Evolutionary conservation across 2,329 filamentous ascomycete species (phyloP), one percentile per base, ranked within the genome.

Genomic region (Sporothrix globosa): DNA sequence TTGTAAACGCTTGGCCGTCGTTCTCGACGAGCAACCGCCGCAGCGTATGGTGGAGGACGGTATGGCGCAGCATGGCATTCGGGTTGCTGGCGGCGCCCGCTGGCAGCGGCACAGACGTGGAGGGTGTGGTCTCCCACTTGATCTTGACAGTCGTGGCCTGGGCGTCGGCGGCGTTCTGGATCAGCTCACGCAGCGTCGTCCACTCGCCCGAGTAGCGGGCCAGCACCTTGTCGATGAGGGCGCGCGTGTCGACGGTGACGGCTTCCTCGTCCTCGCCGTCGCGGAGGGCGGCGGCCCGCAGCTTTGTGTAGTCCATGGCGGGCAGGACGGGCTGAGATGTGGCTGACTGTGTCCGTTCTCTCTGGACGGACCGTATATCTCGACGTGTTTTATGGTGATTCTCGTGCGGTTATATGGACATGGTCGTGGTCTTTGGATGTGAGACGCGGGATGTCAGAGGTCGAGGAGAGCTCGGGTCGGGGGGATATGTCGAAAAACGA

Each of bases 121-220:
- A 97, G 1, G 95, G 94, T 19, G 92, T 81, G 1, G 95, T 97
- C 79, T 99, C 95, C 84, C 96, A 97, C 76, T 91, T 94, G 78
- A 99, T 92, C 60, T 88, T 91, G 75, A 98, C 95, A 70, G 89
- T 94, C 19, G 90, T 92, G 63, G 96, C 96, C 77, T 94, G 92
- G 27, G 96, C 96, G 82, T 99, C 96, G 73, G 96, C 95, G n/a
- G 96, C 96, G 79, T 99, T 99, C 78, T 99, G 96, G 58, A 99
- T 93, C 72, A 99, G 89, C 79, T 99, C 96, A 83, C 96, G 89
- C 21, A 99, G 82, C 10, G 87, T 91, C 6, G 88, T 93, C 90
- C 95, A 97, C 83, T 99, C 96, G 76, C 96, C 95, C 2, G 94
- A 97, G 79, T 99, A 99, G 77, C 96, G 87, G 11, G 96, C 96